A percentile compares a stretch with the other conserved stretches of the same genome.
Conservation (phyloP, 1,284 basidiomycete genomes). For the Cerioporus squamosus region DNA sequence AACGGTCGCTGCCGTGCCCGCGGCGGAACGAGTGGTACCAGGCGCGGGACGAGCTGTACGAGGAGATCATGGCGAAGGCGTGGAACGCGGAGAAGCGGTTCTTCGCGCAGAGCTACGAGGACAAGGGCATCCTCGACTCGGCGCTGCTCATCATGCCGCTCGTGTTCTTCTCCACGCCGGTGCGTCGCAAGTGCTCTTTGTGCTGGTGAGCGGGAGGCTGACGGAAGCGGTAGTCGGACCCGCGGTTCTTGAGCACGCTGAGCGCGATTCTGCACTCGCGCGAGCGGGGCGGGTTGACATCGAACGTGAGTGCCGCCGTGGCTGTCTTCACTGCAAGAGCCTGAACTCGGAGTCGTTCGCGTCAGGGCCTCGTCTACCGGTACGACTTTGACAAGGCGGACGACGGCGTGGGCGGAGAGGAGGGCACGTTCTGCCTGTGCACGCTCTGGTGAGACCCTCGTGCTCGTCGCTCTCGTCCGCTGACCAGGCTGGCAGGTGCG, state of each 20-base stretch:
- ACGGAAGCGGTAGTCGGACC: slow-evolving; percentile 64
- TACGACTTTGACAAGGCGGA: slow-evolving; percentile 83
- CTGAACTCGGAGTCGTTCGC: neutral
- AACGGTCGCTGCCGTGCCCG: slow-evolving; percentile 82
- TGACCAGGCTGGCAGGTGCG: slow-evolving; percentile 55
- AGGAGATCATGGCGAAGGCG: slow-evolving; percentile 82
- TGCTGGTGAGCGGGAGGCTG: neutral
- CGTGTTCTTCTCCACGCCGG: slow-evolving; percentile 85
- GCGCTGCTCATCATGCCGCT: slow-evolving; percentile 84
- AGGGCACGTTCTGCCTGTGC: slow-evolving; percentile 84
- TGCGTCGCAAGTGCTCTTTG: slow-evolving; percentile 36
- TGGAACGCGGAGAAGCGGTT: slow-evolving; percentile 71
- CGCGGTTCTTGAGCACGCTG: slow-evolving; percentile 84
- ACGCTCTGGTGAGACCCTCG: slow-evolving; percentile 64
- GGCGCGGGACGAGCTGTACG: slow-evolving; percentile 81
- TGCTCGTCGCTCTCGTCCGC: too few species aligned
- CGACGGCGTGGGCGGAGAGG: slow-evolving; percentile 93
- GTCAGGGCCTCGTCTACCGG: slow-evolving; percentile 72
- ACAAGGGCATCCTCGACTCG: slow-evolving; percentile 70
- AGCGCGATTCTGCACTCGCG: slow-evolving; percentile 82
- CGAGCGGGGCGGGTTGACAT: slow-evolving; percentile 86
- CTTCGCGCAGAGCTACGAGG: slow-evolving; percentile 83
- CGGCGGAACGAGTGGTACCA: slow-evolving; percentile 72
- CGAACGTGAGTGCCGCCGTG: slow-evolving; percentile 83
- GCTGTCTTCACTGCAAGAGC: too few species aligned